These are phyloP conservation scores for Porodaedalea pini DNA, from an alignment of 1,284 basidiomycete genomes.

Conservation along the genomic window DNA sequence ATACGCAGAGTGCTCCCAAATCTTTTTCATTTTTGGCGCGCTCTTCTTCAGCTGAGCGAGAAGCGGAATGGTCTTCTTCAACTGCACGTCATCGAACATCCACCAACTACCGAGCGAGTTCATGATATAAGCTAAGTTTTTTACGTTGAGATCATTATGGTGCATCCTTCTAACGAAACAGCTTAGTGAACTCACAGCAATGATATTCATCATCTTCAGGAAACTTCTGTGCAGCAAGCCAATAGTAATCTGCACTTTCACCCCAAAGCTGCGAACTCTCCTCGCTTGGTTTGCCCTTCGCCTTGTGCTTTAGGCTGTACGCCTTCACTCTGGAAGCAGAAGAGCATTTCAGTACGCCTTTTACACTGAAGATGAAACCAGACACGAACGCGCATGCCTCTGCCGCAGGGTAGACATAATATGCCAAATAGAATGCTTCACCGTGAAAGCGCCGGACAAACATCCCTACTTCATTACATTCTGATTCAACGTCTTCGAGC, in stretches of 20 bases:
- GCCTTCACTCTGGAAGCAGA: constrained; percentile 2
- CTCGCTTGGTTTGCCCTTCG: background rate
- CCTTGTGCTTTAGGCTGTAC: constrained; percentile 9
- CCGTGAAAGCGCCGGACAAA: background rate
- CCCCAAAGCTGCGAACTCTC: background rate
- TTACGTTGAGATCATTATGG: background rate
- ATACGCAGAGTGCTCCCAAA: constrained; percentile 28
- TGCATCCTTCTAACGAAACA: background rate
- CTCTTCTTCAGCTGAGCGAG: background rate
- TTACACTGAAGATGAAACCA: background rate
- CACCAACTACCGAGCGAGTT: background rate
- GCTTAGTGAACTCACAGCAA: constrained; percentile 10
- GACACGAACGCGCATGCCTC: constrained; percentile 12
- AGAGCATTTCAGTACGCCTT: background rate
- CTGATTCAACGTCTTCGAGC: constrained; percentile 10
- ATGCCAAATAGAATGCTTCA: constrained; percentile 10
- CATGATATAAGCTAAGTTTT: constrained; percentile 1
- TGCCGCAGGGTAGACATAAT: constrained; percentile 14
- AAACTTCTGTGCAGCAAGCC: constrained; percentile 12
- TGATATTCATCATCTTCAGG: constrained; percentile 21
- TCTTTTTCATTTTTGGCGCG: constrained; percentile 24
- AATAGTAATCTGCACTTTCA: constrained; percentile 15
- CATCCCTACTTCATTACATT: background rate
- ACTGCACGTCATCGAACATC: background rate
- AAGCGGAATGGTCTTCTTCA: background rate